Evolutionary conservation across 495 filamentous ascomycete species (phyloP).

Genomic region (Lasiosphaeria ovina): DNA sequence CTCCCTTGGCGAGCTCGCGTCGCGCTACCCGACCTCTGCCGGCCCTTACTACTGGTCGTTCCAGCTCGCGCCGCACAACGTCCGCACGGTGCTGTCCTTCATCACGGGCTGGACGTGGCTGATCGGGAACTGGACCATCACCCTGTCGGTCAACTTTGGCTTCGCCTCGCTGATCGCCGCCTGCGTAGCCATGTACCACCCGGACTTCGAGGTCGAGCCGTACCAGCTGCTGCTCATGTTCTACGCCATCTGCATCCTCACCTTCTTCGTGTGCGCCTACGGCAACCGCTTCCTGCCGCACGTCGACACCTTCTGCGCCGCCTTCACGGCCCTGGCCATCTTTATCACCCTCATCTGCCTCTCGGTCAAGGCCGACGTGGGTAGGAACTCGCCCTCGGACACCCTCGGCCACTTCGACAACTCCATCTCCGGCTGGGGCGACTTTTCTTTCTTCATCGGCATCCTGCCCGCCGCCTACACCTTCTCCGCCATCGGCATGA

Average conservation of each 20-base stretch:
- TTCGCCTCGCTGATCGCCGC: conserved; percentile 58
- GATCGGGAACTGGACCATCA: conserved; percentile 62
- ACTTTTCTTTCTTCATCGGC: conserved; percentile 55
- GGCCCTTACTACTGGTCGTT: conserved; percentile 68
- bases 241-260: conserved; percentile 59
- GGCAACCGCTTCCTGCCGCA: conserved; percentile 55
- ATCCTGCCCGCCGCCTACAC: conserved; percentile 54
- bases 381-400: conserved; percentile 43
- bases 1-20: conserved; percentile 62
- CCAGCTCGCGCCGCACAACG: conserved; percentile 50
- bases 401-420: conserved; percentile 53
- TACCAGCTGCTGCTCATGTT: conserved; percentile 58
- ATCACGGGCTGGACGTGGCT: conserved; percentile 65
- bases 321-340: conserved; percentile 56
- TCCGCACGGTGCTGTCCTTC: conserved; percentile 58
- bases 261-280: conserved; percentile 57
- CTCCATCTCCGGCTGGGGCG: conserved; percentile 50
- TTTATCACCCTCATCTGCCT: conserved; percentile 53
- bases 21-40: conserved; percentile 59
- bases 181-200: conserved; percentile 52
- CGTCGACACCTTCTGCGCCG: conserved; percentile 60
- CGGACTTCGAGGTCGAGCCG: conserved; percentile 49
- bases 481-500: conserved; percentile 60
- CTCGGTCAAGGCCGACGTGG: conserved; percentile 52
- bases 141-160: conserved; percentile 63